A percentile compares a stretch with the other conserved stretches of the same genome.
phyloP scores from a whole-genome alignment of 345 rosid genomes.

The Populus tremula region DNA sequence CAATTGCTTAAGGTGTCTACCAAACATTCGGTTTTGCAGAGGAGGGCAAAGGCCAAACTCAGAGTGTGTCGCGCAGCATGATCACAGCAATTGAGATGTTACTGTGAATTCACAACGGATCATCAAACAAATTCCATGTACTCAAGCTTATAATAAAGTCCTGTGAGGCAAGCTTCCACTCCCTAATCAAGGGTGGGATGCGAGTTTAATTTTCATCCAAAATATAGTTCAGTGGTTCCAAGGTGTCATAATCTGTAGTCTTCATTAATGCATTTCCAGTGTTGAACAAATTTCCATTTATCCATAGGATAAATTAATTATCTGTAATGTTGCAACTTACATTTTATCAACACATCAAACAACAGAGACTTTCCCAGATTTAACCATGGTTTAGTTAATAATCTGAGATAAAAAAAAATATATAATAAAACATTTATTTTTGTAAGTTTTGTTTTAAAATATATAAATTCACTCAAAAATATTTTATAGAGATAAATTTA shows the following conservation, averaged over 20 bases:
- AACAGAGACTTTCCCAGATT: background rate
- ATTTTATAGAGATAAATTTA: no score
- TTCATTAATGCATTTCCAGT: background rate
- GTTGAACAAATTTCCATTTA: background rate
- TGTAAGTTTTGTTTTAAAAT: no score
- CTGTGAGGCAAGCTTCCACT: background rate
- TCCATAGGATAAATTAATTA: background rate
- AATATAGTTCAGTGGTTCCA: background rate
- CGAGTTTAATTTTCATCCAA: background rate
- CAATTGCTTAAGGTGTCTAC: constrained; percentile 45
- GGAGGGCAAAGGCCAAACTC: constrained; percentile 47
- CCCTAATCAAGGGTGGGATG: background rate
- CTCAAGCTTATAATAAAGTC: background rate
- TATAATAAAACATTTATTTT: no score
- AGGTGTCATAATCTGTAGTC: background rate
- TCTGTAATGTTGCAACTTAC: no score
- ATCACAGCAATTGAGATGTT: background rate
- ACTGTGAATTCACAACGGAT: background rate
- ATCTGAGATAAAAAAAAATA: no score
- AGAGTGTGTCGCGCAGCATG: constrained; percentile 19
- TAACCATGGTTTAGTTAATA: no score
- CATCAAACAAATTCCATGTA: background rate
- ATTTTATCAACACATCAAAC: background rate
- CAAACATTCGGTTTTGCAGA: constrained; percentile 34
- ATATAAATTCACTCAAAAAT: no score